Percentiles rank a stretch among this genome's conserved stretches.
Evolutionary conservation across 108 stramenopile species (phyloP).

Genomic region (Stephanodiscus minutulus): DNA sequence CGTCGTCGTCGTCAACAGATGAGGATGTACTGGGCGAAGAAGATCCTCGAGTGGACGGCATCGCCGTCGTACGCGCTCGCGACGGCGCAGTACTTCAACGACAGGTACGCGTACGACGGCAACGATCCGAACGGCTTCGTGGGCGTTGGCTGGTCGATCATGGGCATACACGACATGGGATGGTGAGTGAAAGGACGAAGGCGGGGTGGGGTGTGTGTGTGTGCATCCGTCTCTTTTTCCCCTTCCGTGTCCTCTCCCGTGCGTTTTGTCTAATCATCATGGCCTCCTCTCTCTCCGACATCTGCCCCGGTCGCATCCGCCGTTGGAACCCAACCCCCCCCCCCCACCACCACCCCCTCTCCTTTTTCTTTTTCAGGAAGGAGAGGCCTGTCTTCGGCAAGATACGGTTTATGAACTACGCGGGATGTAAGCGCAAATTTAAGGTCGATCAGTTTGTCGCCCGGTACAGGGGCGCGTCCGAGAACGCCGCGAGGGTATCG

Average conservation of each 20-base stretch:
- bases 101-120: constrained; percentile 96
- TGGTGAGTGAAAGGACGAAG: constrained; percentile 58
- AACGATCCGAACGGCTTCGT: constrained; percentile 98
- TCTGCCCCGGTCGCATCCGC: neutral
- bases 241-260: neutral
- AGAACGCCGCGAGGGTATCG: constrained; percentile 61
- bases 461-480: constrained; percentile 68
- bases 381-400: constrained; percentile 95
- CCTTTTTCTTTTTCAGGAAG: constrained; percentile 35
- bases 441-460: constrained; percentile 85
- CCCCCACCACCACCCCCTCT: too few relatives aligned
- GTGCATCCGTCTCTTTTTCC: constrained; percentile 42
- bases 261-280: neutral
- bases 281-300: neutral
- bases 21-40: constrained; percentile 99
- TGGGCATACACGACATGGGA: constrained; percentile 97
- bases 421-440: constrained; percentile 95
- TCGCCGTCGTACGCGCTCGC: constrained; percentile 85
- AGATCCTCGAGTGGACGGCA: constrained; percentile 97
- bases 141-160: constrained; percentile 96
- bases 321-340: neutral
- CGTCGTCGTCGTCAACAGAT: constrained; percentile 38
- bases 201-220: too few relatives aligned
- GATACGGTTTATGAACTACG: constrained; percentile 98
- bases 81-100: constrained; percentile 93